Conservation (phyloP, 768 basidiomycete species). For the Fomitopsis pulvina region DNA sequence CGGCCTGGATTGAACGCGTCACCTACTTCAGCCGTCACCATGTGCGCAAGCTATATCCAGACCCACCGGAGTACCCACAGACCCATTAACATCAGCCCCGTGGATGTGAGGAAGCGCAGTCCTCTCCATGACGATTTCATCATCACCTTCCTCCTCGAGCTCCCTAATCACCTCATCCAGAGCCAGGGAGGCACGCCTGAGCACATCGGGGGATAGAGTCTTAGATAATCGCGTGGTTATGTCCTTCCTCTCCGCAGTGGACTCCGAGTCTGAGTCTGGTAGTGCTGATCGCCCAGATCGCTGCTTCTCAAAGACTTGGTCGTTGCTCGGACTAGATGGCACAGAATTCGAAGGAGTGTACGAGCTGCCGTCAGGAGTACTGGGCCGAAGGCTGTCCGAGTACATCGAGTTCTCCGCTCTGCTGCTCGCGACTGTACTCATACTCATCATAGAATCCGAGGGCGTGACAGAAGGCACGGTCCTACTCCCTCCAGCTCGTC, state of each 20-base stretch:
- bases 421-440: conserved; percentile 30
- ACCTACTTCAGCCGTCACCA: not conserved
- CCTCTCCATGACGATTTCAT: conserved; percentile 70
- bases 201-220: conserved; percentile 41
- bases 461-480: conserved; percentile 34
- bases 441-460: conserved; percentile 36
- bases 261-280: conserved; percentile 16
- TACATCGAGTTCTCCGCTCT: conserved; percentile 39
- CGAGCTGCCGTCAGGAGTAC: conserved; percentile 48
- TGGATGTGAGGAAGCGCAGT: conserved; percentile 29
- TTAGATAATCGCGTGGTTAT: conserved; percentile 38
- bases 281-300: conserved; percentile 31
- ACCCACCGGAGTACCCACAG: not conserved
- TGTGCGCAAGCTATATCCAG: not conserved
- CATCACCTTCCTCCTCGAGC: conserved; percentile 55
- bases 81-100: not conserved
- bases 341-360: conserved; percentile 31
- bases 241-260: conserved; percentile 4
- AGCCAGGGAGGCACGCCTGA: conserved; percentile 66
- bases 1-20: conserved; percentile 11
- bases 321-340: conserved; percentile 37
- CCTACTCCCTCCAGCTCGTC: conserved; percentile 30
- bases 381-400: conserved; percentile 41
- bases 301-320: conserved; percentile 21
- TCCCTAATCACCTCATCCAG: conserved; percentile 72